Percentiles rank a stretch among this genome's conserved stretches.
Conservation (phyloP, 495 filamentous ascomycete genomes). For the Aspergillus leporis region DNA sequence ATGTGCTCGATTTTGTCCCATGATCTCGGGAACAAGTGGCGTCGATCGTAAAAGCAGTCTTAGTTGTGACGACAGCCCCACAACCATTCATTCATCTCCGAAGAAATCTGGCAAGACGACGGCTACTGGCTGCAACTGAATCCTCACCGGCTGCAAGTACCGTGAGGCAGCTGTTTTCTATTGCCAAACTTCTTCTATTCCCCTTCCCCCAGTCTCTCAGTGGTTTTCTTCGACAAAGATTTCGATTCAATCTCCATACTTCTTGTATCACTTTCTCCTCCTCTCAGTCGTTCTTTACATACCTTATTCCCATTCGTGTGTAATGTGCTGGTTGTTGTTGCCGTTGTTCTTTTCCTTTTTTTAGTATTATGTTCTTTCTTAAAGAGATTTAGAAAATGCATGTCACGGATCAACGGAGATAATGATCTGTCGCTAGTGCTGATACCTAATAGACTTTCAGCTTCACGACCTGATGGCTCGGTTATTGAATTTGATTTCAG, state of each 20-base stretch:
- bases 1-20: background rate
- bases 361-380: constrained; percentile 10
- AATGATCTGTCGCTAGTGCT: constrained; percentile 32
- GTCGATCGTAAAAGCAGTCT: background rate
- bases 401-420: constrained; percentile 26
- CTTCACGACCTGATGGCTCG: constrained; percentile 24
- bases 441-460: constrained; percentile 35
- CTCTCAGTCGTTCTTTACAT: constrained; percentile 9
- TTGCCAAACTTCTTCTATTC: constrained; percentile 9
- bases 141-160: background rate
- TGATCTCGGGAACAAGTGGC: background rate
- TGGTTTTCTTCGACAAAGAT: constrained; percentile 2
- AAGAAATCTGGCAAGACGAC: background rate
- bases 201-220: background rate
- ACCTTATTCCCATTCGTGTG: background rate
- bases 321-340: background rate
- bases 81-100: background rate
- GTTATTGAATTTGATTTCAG: background rate
- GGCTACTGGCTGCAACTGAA: background rate
- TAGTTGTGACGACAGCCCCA: background rate
- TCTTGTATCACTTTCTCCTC: constrained; percentile 3
- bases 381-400: constrained; percentile 29
- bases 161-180: constrained; percentile 3
- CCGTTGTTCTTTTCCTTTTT: constrained; percentile 5
- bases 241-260: constrained; percentile 8